A percentile compares a stretch with the other conserved stretches of the same genome.
phyloP scores from a whole-genome alignment of 1,284 basidiomycete genomes.

The Rhodotorula sp. region DNA sequence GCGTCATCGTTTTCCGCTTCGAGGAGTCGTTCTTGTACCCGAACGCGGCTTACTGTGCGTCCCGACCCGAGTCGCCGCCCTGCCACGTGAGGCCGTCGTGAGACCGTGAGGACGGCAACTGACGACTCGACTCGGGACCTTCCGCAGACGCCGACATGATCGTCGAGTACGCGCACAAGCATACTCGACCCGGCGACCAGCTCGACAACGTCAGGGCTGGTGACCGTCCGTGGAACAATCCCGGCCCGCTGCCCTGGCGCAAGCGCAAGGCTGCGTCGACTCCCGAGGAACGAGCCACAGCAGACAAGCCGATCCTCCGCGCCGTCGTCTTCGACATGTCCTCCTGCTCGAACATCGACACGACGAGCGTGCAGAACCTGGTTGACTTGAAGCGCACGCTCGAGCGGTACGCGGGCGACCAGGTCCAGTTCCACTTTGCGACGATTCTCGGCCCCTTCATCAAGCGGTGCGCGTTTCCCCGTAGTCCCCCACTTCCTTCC shows the following conservation, averaged over 20 bases:
- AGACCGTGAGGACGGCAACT: too few species aligned
- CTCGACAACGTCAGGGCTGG: slow-evolving; percentile 53
- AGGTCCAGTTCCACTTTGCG: slow-evolving; percentile 84
- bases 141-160: slow-evolving; percentile 66
- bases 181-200: slow-evolving; percentile 62
- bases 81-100: too few species aligned
- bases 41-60: slow-evolving; percentile 63
- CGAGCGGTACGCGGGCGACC: slow-evolving; percentile 78
- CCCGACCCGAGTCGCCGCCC: too few species aligned
- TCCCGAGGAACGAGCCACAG: slow-evolving; percentile 49
- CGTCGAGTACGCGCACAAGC: slow-evolving; percentile 74
- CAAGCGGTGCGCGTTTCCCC: slow-evolving; percentile 44
- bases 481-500: not conserved
- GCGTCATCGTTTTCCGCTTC: slow-evolving; percentile 87
- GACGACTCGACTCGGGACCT: slow-evolving; percentile 59
- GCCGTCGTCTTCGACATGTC: slow-evolving; percentile 93
- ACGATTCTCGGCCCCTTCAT: slow-evolving; percentile 91
- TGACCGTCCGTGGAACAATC: slow-evolving; percentile 89
- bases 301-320: slow-evolving; percentile 65
- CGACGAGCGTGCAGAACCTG: slow-evolving; percentile 85
- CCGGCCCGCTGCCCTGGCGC: slow-evolving; percentile 56
- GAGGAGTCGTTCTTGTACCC: slow-evolving; percentile 94
- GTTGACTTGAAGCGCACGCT: slow-evolving; percentile 83
- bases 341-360: slow-evolving; percentile 68
- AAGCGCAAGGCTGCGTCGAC: slow-evolving; percentile 47